Conservation (phyloP, 768 basidiomycete genomes). For the Termitomyces sp. region DNA sequence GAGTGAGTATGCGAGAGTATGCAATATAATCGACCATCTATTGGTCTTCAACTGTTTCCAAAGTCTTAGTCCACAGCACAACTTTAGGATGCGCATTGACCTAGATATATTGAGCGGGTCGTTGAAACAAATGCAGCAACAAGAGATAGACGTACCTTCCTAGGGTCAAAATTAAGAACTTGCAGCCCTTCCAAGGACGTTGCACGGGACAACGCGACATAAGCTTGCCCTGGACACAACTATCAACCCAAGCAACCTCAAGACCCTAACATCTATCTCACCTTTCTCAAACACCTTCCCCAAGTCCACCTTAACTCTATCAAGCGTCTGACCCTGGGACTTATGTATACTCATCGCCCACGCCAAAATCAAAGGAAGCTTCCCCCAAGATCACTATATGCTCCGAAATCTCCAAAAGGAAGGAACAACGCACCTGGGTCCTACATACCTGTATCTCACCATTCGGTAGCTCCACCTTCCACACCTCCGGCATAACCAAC, state of each 20-base stretch:
- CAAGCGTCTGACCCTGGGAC: constrained; percentile 94
- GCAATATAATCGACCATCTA: constrained; percentile 3
- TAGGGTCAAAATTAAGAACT: constrained; percentile 73
- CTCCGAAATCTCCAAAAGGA: background rate
- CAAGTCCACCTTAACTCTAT: constrained; percentile 92
- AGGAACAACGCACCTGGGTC: constrained; percentile 56
- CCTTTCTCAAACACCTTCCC: constrained; percentile 92
- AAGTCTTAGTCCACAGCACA: constrained; percentile 64
- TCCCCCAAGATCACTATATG: background rate
- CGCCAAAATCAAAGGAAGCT: constrained; percentile 85
- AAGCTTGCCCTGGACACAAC: constrained; percentile 70
- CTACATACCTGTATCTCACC: constrained; percentile 82
- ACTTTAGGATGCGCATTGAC: constrained; percentile 75
- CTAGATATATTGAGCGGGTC: constrained; percentile 27
- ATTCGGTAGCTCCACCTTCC: constrained; percentile 86
- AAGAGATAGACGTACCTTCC: constrained; percentile 48
- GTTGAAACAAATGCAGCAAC: background rate
- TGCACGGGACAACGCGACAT: constrained; percentile 87
- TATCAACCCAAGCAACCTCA: background rate
- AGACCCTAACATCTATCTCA: constrained; percentile 20
- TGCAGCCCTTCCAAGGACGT: constrained; percentile 84
- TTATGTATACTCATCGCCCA: constrained; percentile 99
- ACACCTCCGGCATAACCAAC: constrained; percentile 66
- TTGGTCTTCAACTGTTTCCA: constrained; percentile 43
- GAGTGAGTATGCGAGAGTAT: too few relatives aligned